Conservation (phyloP, 345 rosid species). For the Salix koriyanagi region DNA sequence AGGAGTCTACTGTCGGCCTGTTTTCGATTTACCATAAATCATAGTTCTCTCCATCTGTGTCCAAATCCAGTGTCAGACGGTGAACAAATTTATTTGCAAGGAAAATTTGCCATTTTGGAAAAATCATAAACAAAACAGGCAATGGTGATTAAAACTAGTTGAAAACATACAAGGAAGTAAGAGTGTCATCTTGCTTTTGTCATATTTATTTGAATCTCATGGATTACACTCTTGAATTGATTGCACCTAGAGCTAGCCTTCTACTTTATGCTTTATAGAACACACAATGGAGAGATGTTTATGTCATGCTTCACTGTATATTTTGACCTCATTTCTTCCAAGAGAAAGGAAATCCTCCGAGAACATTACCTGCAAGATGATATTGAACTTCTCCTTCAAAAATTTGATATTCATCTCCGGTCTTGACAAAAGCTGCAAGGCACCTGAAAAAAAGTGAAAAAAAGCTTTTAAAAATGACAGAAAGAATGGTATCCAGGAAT, state of each 20-base stretch:
- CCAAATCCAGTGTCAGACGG: neutral
- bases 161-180: neutral
- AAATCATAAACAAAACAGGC: neutral
- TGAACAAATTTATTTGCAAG: neutral
- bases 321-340: too few species aligned
- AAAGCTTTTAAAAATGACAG: neutral
- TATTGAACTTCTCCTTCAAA: conserved; percentile 14
- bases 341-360: too few species aligned
- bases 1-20: neutral
- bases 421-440: conserved; percentile 5
- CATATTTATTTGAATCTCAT: too few species aligned
- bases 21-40: neutral
- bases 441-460: conserved; percentile 19
- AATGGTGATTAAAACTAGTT: neutral
- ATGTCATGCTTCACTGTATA: too few species aligned
- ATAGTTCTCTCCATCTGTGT: conserved; percentile 16
- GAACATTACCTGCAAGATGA: conserved; percentile 19
- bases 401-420: conserved; percentile 18
- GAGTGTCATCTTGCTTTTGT: too few species aligned
- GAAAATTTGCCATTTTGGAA: neutral
- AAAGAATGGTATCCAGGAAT: neutral
- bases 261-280: too few species aligned
- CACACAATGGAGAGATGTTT: too few species aligned
- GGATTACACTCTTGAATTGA: too few species aligned
- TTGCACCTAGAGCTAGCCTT: too few species aligned